phyloP scores from a whole-genome alignment of 1,284 basidiomycete genomes.

The Rhodotorula sp. region DNA sequence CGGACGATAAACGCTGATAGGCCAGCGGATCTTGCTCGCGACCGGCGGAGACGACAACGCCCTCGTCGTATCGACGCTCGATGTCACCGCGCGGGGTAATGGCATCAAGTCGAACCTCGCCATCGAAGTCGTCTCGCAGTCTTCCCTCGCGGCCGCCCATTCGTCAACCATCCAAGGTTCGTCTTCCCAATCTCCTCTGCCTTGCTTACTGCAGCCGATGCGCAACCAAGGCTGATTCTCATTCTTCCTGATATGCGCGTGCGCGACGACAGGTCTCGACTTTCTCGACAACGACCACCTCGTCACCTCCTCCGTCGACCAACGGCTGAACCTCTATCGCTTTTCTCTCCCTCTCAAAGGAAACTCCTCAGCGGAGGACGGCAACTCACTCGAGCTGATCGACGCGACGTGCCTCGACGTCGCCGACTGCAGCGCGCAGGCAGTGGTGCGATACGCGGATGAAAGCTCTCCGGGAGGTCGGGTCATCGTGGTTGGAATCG shows the following conservation, averaged over 20 bases:
- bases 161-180: conserved; percentile 17
- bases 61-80: background rate
- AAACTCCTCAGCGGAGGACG: no score
- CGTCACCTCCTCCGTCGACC: conserved; percentile 19
- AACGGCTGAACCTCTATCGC: conserved; percentile 20
- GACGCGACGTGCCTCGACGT: conserved; percentile 14
- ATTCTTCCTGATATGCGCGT: background rate
- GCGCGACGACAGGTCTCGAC: conserved; percentile 7
- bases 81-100: background rate
- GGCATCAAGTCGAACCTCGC: background rate
- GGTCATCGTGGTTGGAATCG: conserved; percentile 13
- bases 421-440: conserved; percentile 21
- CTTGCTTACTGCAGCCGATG: background rate
- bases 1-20: background rate
- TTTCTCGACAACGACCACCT: conserved; percentile 6
- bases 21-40: background rate
- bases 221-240: background rate
- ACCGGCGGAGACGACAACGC: conserved; percentile 31
- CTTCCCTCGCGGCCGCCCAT: background rate
- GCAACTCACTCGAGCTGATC: background rate
- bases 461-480: background rate
- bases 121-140: background rate
- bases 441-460: background rate
- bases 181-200: background rate
- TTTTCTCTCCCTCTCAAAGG: background rate